A percentile compares a stretch with the other conserved stretches of the same genome.
Conservation (phyloP, 116 monocot species). For the Trichopus zeylanicus region DNA sequence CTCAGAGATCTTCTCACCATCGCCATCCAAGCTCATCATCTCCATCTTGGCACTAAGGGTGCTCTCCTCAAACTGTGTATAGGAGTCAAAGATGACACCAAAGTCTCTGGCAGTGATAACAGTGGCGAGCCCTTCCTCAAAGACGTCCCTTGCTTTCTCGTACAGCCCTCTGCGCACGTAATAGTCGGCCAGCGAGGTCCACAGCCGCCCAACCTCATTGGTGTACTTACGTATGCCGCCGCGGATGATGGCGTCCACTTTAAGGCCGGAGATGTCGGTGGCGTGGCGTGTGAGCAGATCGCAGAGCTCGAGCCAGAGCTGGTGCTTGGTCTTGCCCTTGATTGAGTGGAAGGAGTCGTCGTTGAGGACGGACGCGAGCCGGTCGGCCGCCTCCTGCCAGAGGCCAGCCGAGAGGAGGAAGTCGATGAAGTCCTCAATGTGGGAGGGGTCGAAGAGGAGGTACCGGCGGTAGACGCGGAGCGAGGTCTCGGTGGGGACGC, state of each 20-base stretch:
- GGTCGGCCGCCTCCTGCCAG: constrained; percentile 94
- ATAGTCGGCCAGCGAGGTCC: constrained; percentile 91
- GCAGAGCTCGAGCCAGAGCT: constrained; percentile 90
- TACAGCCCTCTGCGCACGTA: constrained; percentile 80
- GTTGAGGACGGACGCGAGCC: constrained; percentile 70
- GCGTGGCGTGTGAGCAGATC: constrained; percentile 81
- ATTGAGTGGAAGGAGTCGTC: constrained; percentile 71
- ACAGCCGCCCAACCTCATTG: constrained; percentile 79
- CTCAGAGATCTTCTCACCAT: constrained; percentile 44
- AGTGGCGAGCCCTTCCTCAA: constrained; percentile 80
- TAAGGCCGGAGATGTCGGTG: constrained; percentile 76
- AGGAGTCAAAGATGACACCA: constrained; percentile 80
- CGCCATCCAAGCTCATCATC: constrained; percentile 36
- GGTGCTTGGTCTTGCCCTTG: constrained; percentile 82
- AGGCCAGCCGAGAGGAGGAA: constrained; percentile 59
- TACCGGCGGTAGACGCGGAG: constrained; percentile 74
- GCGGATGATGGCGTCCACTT: constrained; percentile 87
- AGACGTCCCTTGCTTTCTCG: constrained; percentile 82
- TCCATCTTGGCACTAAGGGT: constrained; percentile 83
- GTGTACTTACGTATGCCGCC: constrained; percentile 85
- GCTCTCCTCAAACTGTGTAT: constrained; percentile 88
- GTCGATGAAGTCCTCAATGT: constrained; percentile 93
- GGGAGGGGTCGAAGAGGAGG: constrained; percentile 75
- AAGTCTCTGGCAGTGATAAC: constrained; percentile 86
- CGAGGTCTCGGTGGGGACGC: constrained; percentile 80